phyloP scores from a whole-genome alignment of 106 monocot species.

The Dendrobium catenatum region DNA sequence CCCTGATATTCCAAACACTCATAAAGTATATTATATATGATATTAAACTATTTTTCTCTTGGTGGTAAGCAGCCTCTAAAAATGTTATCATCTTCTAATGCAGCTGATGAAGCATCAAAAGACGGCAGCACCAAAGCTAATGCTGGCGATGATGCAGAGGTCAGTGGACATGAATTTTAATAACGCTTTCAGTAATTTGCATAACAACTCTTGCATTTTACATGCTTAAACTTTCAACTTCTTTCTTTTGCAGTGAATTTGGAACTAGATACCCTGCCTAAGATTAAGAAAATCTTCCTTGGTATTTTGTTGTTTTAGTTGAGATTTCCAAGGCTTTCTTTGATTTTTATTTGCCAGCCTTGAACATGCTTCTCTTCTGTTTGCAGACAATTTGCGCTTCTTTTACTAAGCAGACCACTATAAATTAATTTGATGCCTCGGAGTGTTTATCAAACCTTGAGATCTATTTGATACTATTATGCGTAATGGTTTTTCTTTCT shows the following conservation, averaged over 20 bases:
- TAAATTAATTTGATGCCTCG: neutral
- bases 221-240: neutral
- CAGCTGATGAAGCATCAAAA: neutral
- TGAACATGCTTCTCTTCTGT: neutral
- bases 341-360: neutral
- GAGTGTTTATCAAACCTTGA: neutral
- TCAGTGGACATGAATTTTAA: neutral
- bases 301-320: constrained; percentile 2
- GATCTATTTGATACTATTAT: neutral
- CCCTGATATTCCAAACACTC: too few relatives aligned
- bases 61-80: neutral
- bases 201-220: neutral
- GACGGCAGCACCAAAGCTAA: neutral
- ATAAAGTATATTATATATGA: too few relatives aligned
- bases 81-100: neutral
- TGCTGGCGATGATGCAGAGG: neutral
- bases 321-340: constrained; percentile 8
- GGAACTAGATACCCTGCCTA: neutral
- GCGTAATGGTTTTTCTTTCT: neutral
- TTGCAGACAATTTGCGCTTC: neutral
- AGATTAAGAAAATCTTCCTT: neutral
- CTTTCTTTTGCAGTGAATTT: neutral
- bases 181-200: neutral
- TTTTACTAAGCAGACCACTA: neutral
- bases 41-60: neutral